Evolutionary conservation across 176 grass and related monocot species (phyloP).

Genomic region (Dactylis glomerata): DNA sequence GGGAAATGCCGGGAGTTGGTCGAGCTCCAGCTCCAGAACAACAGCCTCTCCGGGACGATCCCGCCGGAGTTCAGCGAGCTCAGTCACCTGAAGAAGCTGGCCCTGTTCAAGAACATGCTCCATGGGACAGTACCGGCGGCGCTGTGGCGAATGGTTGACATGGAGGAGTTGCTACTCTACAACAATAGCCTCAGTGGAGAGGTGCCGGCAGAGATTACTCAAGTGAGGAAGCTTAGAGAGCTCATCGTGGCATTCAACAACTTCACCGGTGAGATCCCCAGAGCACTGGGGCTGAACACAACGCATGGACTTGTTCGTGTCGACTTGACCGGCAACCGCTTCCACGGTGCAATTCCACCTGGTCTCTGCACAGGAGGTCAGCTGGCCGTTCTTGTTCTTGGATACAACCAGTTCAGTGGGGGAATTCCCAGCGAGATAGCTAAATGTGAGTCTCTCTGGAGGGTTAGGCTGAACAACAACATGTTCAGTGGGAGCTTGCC

Average conservation of each 20-base stretch:
- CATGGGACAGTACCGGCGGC: slow-evolving; percentile 32
- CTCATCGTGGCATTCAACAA: slow-evolving; percentile 43
- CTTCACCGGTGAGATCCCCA: slow-evolving; percentile 40
- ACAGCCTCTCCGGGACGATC: slow-evolving; percentile 38
- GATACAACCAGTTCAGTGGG: slow-evolving; percentile 46
- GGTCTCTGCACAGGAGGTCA: slow-evolving; percentile 42
- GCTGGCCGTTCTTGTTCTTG: slow-evolving; percentile 45
- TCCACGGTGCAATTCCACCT: slow-evolving; percentile 38
- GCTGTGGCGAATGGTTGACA: slow-evolving; percentile 39
- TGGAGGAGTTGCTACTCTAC: slow-evolving; percentile 29
- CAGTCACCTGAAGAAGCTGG: slow-evolving; percentile 2
- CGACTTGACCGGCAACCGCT: slow-evolving; percentile 45
- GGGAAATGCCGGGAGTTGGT: slow-evolving; percentile 41
- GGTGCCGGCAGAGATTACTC: slow-evolving; percentile 40
- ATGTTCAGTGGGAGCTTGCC: slow-evolving; percentile 27
- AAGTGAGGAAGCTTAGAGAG: slow-evolving; percentile 36
- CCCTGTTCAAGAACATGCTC: slow-evolving; percentile 47
- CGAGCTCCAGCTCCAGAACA: slow-evolving; percentile 47
- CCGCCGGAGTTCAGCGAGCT: slow-evolving; percentile 41
- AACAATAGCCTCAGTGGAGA: slow-evolving; percentile 51
- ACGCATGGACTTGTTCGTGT: slow-evolving; percentile 42
- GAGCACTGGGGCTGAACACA: slow-evolving; percentile 37
- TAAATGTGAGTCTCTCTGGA: slow-evolving; percentile 34
- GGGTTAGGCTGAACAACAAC: slow-evolving; percentile 51
- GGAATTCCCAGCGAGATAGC: slow-evolving; percentile 27